Conservation (phyloP, 176 grass and related monocot species). For the Oryza nivara region DNA sequence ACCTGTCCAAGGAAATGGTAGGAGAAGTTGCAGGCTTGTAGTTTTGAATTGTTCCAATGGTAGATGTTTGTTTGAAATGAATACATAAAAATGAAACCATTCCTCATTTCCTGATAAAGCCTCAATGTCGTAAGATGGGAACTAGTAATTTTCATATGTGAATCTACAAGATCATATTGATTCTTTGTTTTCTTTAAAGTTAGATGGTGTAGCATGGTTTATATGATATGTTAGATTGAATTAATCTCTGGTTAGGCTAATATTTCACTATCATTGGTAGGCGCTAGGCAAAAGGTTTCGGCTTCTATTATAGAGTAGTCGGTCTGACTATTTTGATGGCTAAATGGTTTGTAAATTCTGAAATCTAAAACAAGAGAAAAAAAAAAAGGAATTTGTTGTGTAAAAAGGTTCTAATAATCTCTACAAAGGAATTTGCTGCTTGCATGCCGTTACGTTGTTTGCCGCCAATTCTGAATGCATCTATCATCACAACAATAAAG, state of each 20-base stretch:
- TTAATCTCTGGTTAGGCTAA: background rate
- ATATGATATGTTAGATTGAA: background rate
- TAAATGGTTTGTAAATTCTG: background rate
- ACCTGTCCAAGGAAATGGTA: background rate
- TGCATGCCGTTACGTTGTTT: slow-evolving; percentile 8
- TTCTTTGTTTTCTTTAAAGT: background rate
- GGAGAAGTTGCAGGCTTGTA: background rate
- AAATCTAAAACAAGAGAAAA: background rate
- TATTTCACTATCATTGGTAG: background rate
- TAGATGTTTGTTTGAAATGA: background rate
- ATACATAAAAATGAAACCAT: background rate
- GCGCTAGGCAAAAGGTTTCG: background rate
- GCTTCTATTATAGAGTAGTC: background rate
- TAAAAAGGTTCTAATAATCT: background rate
- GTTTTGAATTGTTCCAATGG: background rate
- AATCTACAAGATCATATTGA: background rate
- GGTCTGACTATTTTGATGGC: background rate
- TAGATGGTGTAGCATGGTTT: background rate
- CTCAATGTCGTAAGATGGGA: background rate
- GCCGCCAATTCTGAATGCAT: background rate
- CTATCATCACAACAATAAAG: background rate
- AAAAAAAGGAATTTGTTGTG: background rate
- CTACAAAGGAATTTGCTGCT: background rate
- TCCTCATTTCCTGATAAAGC: background rate
- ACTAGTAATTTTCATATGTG: background rate